Base-by-base conservation (phyloP, 805 yeast genomes). In the Maudiozyma saulgeensis region DNA sequence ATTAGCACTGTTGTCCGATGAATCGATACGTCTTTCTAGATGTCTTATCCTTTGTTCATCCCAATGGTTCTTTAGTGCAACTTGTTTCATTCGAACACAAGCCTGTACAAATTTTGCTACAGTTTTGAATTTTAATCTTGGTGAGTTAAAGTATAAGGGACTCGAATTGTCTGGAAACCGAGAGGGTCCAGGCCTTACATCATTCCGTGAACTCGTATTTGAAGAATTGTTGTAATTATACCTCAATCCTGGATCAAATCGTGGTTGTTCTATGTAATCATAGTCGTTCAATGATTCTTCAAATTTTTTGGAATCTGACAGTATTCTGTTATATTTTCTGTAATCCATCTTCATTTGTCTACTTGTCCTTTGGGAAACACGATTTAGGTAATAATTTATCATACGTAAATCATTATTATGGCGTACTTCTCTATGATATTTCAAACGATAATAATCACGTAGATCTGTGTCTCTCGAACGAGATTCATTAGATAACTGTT, bases 381-480 rank as follows among this genome's bases (percentile, higher is more conserved):
- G 59, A 46, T 64, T 61, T 46, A 64, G 48, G 44, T 67, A 66
- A 18, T 61, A 62, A 37, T 64, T 64, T 56, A 64, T 58, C 18
- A 63, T 59, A 13, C 52, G 58, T 28, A 64, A 45, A 46, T 64
- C 69, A 46, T 63, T 63, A 47, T 62, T 67, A 37, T 59, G 62
- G 45, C 53, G 56, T 4, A 59, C 62, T 47, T 66, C 69, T n/a
- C 49, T 57, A 44, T 62, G 54, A 42, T 62, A 67, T 45, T 59
- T 61, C 39, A 64, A 49, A 43, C 58, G 60, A 48, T 64, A 64
- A 47, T 59, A 64, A 50, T 64, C 67, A 15, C 56, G 46, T 16
- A 53, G 52, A 51, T 62, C 63, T 45, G 57, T 58, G 18, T 44
- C 46, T 21, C 39, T 46, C 7, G 32, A 44, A 7, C 48, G 25